Percentiles rank a stretch among this genome's conserved stretches.
Conservation (phyloP, 805 yeast genomes). For the Nakazawaea siamensis region DNA sequence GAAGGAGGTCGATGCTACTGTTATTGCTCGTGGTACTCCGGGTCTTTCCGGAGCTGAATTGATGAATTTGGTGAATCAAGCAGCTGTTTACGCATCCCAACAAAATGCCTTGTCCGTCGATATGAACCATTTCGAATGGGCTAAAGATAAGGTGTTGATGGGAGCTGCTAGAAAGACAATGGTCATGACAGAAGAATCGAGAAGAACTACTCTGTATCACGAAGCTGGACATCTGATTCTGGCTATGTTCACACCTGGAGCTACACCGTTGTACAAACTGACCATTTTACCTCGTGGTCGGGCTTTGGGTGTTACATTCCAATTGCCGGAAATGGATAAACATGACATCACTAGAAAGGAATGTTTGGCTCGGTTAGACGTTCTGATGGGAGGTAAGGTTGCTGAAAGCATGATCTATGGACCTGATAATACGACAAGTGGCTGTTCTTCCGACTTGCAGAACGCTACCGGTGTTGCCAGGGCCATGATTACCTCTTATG, state of each 20-base stretch:
- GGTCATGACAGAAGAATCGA: constrained; percentile 94
- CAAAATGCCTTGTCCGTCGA: constrained; percentile 84
- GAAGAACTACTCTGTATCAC: constrained; percentile 93
- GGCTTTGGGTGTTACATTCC: constrained; percentile 95
- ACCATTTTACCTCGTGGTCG: constrained; percentile 95
- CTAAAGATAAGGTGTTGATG: constrained; percentile 94
- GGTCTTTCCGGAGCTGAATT: constrained; percentile 98
- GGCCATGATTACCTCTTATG: constrained; percentile 94
- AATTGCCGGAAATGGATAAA: constrained; percentile 96
- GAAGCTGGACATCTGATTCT: constrained; percentile 99
- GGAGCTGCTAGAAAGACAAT: constrained; percentile 97
- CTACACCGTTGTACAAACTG: constrained; percentile 93
- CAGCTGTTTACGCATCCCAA: constrained; percentile 95
- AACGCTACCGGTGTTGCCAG: constrained; percentile 90
- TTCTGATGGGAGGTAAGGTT: constrained; percentile 97
- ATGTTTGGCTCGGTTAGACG: constrained; percentile 87
- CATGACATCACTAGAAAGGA: constrained; percentile 86
- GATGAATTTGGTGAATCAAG: constrained; percentile 93
- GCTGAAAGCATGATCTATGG: constrained; percentile 95
- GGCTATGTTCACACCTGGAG: constrained; percentile 92
- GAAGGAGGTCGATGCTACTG: constrained; percentile 76
- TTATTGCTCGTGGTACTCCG: constrained; percentile 95
- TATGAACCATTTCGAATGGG: constrained; percentile 96
- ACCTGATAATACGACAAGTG: constrained; percentile 85
- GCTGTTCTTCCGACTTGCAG: constrained; percentile 87